A percentile compares a stretch with the other conserved stretches of the same genome.
Evolutionary conservation across 2,329 filamentous ascomycete genomes (phyloP).

Genomic region (Diaporthe sp.): DNA sequence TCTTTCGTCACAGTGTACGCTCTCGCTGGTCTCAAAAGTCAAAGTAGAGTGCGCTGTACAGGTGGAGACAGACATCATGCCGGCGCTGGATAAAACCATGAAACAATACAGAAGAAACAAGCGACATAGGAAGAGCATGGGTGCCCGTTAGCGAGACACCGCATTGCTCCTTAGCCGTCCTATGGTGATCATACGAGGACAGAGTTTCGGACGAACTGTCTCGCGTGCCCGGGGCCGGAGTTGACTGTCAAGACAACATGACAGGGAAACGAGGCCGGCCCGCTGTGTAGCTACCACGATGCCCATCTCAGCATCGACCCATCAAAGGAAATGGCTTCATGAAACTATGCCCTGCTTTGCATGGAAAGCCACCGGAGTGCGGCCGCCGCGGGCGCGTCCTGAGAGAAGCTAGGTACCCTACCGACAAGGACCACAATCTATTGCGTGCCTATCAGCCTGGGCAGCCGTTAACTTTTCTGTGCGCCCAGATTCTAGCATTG

Average conservation of each 20-base stretch:
- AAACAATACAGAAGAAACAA: conserved; percentile 25
- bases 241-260: not conserved
- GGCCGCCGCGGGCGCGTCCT: conserved; percentile 16
- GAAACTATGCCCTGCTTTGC: conserved; percentile 3
- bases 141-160: not conserved
- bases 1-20: not conserved
- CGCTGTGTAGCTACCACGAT: not conserved
- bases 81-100: not conserved
- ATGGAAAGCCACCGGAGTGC: not conserved
- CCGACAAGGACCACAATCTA: not conserved
- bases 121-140: not conserved
- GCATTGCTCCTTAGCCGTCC: conserved; percentile 17
- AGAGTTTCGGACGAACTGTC: conserved; percentile 29
- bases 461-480: not conserved
- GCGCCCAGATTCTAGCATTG: not conserved
- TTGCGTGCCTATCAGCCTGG: not conserved
- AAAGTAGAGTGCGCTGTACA: not conserved
- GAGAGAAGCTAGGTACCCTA: not conserved
- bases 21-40: not conserved
- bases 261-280: not conserved
- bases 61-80: conserved; percentile 1
- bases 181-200: conserved; percentile 19
- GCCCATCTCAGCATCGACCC: not conserved
- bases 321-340: not conserved
- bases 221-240: not conserved